Evolutionary conservation across 192 early-diverging fungal species (phyloP), one percentile per base, ranked within the genome.

Genomic region (Thoreauomyces humboldtii): DNA sequence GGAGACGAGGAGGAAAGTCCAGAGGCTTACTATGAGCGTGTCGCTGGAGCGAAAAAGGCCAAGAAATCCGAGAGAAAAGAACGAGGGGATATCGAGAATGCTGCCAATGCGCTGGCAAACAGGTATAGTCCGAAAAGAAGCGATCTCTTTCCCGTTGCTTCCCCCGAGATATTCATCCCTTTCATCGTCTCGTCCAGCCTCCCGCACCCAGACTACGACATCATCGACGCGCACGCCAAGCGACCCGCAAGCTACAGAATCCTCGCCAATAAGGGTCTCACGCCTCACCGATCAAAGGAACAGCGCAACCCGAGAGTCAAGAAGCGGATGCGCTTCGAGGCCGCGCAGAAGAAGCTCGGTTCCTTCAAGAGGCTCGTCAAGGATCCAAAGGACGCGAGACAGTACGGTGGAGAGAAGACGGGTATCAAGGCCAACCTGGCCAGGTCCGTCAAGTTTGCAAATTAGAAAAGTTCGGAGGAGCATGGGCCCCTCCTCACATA

Each of bases 231-330:
- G 28, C 85, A 80, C 28, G 59, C 74, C 34, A 96, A 96, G 76
- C 91, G 96, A 33, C 70, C 75, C 24, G 88, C 91, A 31, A 88
- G 85, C 57, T 94, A 88, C 76, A 84, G 91, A 60, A 98, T 98
- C 66, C 82, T 95, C 67, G 89, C 92, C 75, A 98, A 98, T 82
- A 91, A 92, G 80, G 96, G 96, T 57, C 83, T 98, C 48, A 91
- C 89, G 29, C 94, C 94, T 33, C 82, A 85, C 52, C 90, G 96
- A 58, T 88, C 87, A 72, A 95, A 96, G 86, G 91, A 92, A 45
- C 79, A 92, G 68, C 88, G 93, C 72, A 98, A 98, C 76, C 86
- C 93, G 53, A 87, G 96, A 73, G 93, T 98, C 70, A 95, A 94
- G 82, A 86, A 91, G 59, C 80, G 91, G 24, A 85, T 85, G 68